Base-by-base conservation (phyloP, 139 green algal genomes). In the Coccomyxa sp. region DNA sequence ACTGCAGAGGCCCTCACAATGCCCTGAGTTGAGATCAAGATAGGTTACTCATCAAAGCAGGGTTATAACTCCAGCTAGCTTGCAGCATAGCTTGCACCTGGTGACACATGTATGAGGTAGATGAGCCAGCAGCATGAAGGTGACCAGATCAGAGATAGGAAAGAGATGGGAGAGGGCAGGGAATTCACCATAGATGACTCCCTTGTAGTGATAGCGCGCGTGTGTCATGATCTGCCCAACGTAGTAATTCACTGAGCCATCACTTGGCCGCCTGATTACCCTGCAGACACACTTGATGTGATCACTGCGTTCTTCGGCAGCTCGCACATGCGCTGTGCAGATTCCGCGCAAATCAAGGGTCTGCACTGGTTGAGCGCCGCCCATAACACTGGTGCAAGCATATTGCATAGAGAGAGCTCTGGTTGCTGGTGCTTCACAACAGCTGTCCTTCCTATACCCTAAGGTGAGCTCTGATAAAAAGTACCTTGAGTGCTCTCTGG, bases 191-290 rank as follows among this genome's bases (percentile, higher is more conserved):
- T 64, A 64, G 50, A 64, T 18, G 5, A 64, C 27, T 1, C 50
- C 50, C 50, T 6, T 77, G 74, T 92, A 93, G 29, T 71, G 55
- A 78, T 87, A 89, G 8, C 79, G 70, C 76, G 14, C 38, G 81
- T 90, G 84, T 16, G 69, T 69, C 34, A 90, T 78, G 22, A 89
- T 76, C 16, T 85, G 34, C 40, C 86, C 86, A 9, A 86, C 81
- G 2, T 39, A 68, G 75, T 76, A 87, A 36, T 24, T 37, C 81
- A 89, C 40, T 33, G 38, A 27, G 18, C 36, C 36, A 37, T 55
- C 24, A 31, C 40, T 75, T 9, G 50, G 50, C 55, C 2, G 36
- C 76, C 36, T 18, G 70, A 39, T 75, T 82, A n/a, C 18, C 55
- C 6, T 37, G 29, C n/a, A 82, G 70, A 35, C 40, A 64, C 27